A percentile compares a stretch with the other conserved stretches of the same genome.
phyloP scores from a whole-genome alignment of 805 yeast genomes.

The Ogataea philodendri region DNA sequence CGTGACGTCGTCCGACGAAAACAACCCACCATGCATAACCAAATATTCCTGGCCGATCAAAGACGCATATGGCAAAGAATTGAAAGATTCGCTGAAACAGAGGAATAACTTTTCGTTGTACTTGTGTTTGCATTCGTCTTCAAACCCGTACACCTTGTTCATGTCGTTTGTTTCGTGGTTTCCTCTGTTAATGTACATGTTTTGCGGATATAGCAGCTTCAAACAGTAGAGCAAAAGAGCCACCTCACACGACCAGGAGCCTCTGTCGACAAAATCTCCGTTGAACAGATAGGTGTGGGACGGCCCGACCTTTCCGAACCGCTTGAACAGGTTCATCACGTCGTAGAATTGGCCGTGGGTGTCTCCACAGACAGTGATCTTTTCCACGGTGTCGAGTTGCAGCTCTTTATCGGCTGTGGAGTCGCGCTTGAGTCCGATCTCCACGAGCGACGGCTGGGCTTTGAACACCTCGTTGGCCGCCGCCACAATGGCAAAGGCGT shows the following conservation, averaged over 20 bases:
- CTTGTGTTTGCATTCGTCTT: conserved; percentile 91
- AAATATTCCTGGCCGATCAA: conserved; percentile 74
- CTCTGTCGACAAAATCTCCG: conserved; percentile 97
- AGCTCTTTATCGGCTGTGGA: conserved; percentile 37
- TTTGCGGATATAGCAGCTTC: conserved; percentile 71
- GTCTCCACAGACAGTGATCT: conserved; percentile 90
- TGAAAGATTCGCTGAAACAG: conserved; percentile 83
- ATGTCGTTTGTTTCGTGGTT: conserved; percentile 96
- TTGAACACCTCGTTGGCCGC: conserved; percentile 64
- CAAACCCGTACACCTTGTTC: conserved; percentile 96
- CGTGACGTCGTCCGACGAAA: conserved; percentile 70
- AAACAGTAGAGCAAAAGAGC: conserved; percentile 75
- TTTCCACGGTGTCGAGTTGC: conserved; percentile 37
- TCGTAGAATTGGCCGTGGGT: conserved; percentile 97
- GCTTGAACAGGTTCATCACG: conserved; percentile 72
- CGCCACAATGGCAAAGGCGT: conserved; percentile 77
- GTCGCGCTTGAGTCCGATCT: conserved; percentile 43
- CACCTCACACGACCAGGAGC: conserved; percentile 97
- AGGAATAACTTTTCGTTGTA: conserved; percentile 77
- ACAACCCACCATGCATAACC: conserved; percentile 94
- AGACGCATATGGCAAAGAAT: conserved; percentile 81
- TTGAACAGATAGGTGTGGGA: conserved; percentile 81
- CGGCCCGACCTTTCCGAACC: conserved; percentile 66
- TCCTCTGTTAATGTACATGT: conserved; percentile 81
- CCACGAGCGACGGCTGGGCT: conserved; percentile 73